Evolutionary conservation across 306 rosid species (phyloP).

Genomic region (Quillaja saponaria): DNA sequence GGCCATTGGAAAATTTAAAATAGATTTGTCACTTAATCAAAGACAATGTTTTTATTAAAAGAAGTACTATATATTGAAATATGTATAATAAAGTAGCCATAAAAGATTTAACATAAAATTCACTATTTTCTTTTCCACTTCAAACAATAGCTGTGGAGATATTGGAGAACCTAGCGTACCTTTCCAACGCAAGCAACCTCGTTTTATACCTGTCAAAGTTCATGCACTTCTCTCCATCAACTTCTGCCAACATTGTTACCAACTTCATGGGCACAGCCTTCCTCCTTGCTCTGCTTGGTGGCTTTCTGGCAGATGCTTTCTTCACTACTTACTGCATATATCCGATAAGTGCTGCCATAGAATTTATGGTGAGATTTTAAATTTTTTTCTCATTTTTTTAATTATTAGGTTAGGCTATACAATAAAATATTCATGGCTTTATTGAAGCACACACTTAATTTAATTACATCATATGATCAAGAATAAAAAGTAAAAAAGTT

Average conservation of each 20-base stretch:
- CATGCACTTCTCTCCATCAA: constrained; percentile 69
- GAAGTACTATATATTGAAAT: not conserved
- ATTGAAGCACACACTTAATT: not conserved
- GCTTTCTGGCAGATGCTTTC: constrained; percentile 74
- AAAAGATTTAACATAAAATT: not conserved
- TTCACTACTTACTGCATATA: constrained; percentile 64
- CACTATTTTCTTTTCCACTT: constrained; percentile 1
- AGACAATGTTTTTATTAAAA: not conserved
- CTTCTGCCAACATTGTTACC: constrained; percentile 68
- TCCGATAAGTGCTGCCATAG: constrained; percentile 60
- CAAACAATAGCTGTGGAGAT: constrained; percentile 60
- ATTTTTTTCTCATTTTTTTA: not conserved
- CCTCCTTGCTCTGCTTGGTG: constrained; percentile 84
- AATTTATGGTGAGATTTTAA: constrained; percentile 55
- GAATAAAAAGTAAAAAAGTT: not conserved
- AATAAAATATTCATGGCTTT: constrained; percentile 22
- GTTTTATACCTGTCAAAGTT: constrained; percentile 62
- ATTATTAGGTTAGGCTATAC: constrained; percentile 5
- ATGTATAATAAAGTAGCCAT: not conserved
- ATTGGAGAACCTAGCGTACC: constrained; percentile 75
- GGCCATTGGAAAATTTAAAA: not conserved
- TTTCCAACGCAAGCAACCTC: constrained; percentile 85
- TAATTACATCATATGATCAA: not conserved
- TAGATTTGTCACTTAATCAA: not conserved
- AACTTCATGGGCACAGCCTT: constrained; percentile 88